Evolutionary conservation across 1,284 basidiomycete species (phyloP), one percentile per base, ranked within the genome.

Genomic region (Hortiboletus rubellus): DNA sequence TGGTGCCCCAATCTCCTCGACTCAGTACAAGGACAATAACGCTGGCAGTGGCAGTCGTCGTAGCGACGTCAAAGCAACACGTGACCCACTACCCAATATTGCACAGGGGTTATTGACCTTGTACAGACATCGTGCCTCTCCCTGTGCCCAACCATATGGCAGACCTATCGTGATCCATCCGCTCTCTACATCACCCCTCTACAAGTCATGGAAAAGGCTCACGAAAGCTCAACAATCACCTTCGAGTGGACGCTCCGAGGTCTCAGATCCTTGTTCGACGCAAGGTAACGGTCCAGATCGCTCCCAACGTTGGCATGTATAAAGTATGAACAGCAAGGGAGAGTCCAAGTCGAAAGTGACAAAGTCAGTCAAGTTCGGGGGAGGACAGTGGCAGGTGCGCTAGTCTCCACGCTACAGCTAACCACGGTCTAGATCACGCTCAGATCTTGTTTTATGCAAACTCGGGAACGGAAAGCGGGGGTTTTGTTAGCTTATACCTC

Each of bases 371-470:
- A 79, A 77, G 63, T 90, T 90, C 64, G 87, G 86, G 22, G 80
- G 76, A n/a, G 86, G 85, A 36, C 76, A 79, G 52, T 90, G 88
- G 88, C 87, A 89, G 76, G 86, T 85, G 59, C 55, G 61, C 49
- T 9, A 7, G 8, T 17, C 30, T 43, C 27, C 31, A 7, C 31
- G 37, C 38, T 10, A 2, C 12, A 8, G 34, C 36, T 24, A 37
- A 33, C 18, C n/a, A 17, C 18, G 42, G 6, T 8, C 15, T 7
- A 57, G 4, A 58, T 38, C 18, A 10, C 38, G 0, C 17, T 57
- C 66, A 92, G 83, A 84, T 92, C 45, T 70, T 94, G 46, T 92
- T 92, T 72, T 93, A 92, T 69, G 82, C 91, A 8, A 93, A 93
- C 70, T 87, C 89, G 44, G 91, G 90, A 0, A 81, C 79, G 12